Evolutionary conservation across 1,284 basidiomycete genomes (phyloP), one percentile per base, ranked within the genome.

Genomic region (Amylostereum chailletii): DNA sequence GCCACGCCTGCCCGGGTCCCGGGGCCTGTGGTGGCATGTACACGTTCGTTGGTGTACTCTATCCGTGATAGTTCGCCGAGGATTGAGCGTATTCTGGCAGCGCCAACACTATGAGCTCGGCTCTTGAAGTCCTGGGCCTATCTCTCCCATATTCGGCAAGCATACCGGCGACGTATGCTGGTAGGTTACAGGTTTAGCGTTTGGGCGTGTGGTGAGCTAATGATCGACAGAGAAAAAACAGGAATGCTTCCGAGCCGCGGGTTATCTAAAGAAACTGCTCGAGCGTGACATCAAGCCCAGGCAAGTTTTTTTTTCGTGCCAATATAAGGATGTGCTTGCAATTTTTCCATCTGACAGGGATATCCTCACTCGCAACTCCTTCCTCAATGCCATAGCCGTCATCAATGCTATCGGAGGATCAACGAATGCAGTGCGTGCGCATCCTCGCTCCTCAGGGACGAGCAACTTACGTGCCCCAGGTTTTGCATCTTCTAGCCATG

Each of bases 401-500:
- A 77, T 90, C 46, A 92, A 88, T 58, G 75, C 92, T 44, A 77
- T 95, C 19, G 94, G 90, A 45, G 92, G 93, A 5, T 94, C 91
- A 3, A 97, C 94, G 7, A 97, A 97, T 63, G 87, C 93, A 32
- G 91, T 88, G 59, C 51, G 78, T 58, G 47, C 4, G 32, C 26
- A 2, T 41, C 41, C 40, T 34, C 33, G 34, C 44, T 4, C 37
- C 7, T 4, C 30, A 30, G 42, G 41, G 26, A 47, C 31, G 38
- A 2, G 8, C 6, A 32, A n/a, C 19, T 48, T n/a, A 43, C n/a
- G 2, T 27, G 7, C 3, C 6, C 4, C 56, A 86, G 81, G 89
- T 97, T 38, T 78, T 98, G 11, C 95, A 98, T 67, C 68, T 98
- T 34, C 77, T 98, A 55, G 95, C 95, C 30, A 94, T 97, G 68